Conservation (phyloP, 805 yeast genomes). For the Spathaspora gorwiae region DNA sequence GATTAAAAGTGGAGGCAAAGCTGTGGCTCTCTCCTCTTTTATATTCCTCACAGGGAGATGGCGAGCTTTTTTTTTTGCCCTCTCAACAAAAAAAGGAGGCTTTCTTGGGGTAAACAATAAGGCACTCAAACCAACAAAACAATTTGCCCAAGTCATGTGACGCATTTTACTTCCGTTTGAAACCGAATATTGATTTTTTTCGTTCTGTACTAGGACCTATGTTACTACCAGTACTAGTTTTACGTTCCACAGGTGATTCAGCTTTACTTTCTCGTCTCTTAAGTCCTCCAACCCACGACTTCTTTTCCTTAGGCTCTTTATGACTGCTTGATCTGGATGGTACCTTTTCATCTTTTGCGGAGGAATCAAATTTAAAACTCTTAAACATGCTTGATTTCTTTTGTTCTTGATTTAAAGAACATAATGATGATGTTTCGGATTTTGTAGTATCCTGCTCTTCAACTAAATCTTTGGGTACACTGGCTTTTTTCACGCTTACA, state of each 20-base stretch:
- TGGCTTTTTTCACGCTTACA: conserved; percentile 7
- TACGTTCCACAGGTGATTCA: conserved; percentile 9
- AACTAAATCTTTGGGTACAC: conserved; percentile 1
- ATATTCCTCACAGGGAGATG: too few species aligned
- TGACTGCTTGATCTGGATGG: conserved; percentile 1
- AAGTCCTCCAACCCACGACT: conserved; percentile 38
- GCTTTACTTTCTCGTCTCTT: conserved; percentile 26
- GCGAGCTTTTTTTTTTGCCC: too few species aligned
- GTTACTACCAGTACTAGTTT: conserved; percentile 9
- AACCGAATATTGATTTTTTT: conserved; percentile 31
- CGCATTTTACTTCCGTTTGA: conserved; percentile 22
- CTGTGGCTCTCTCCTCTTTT: too few species aligned
- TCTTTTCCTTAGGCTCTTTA: conserved; percentile 26
- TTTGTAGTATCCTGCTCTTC: background rate
- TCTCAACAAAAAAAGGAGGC: too few species aligned
- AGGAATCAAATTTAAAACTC: conserved; percentile 23
- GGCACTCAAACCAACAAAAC: too few species aligned
- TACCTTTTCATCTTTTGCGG: conserved; percentile 3
- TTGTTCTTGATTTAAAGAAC: conserved; percentile 3
- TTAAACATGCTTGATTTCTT: conserved; percentile 19
- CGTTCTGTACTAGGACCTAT: conserved; percentile 14
- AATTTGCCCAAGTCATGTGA: conserved; percentile 2
- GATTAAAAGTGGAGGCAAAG: too few species aligned
- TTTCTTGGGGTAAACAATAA: too few species aligned
- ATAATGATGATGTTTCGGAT: conserved; percentile 3